Evolutionary conservation across 2,329 filamentous ascomycete genomes (phyloP).

Genomic region (Microsporum audouinii): DNA sequence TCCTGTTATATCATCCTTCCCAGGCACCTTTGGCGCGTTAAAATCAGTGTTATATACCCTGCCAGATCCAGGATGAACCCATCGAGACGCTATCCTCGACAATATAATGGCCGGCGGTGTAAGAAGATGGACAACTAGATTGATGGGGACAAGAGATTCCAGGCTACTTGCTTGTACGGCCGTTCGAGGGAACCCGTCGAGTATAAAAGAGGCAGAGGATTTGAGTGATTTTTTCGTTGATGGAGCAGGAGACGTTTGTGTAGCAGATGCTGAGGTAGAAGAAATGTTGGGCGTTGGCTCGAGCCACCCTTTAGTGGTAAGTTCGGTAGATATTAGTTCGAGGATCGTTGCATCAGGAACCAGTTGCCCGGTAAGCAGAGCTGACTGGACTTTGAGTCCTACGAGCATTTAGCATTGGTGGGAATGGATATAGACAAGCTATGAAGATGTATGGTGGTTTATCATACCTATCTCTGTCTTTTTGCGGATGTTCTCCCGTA

Average conservation of each 20-base stretch:
- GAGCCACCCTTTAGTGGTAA: constrained; percentile 77
- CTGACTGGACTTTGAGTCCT: constrained; percentile 84
- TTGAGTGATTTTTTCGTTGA: constrained; percentile 39
- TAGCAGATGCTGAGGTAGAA: constrained; percentile 36
- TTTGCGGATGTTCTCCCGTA: constrained; percentile 84
- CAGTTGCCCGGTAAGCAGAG: constrained; percentile 79
- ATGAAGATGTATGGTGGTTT: too few species aligned
- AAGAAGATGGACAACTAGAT: constrained; percentile 75
- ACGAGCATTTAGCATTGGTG: constrained; percentile 13
- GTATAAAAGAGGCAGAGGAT: constrained; percentile 76
- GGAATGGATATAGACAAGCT: background rate
- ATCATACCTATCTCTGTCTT: constrained; percentile 67
- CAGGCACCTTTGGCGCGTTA: constrained; percentile 68
- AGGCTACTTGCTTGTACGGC: constrained; percentile 66
- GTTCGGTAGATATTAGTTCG: constrained; percentile 80
- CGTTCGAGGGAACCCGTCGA: constrained; percentile 92
- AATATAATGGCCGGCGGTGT: constrained; percentile 81
- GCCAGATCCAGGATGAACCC: constrained; percentile 85
- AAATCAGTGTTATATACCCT: constrained; percentile 93
- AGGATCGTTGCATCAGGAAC: constrained; percentile 87
- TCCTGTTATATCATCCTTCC: constrained; percentile 81
- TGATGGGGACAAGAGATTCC: constrained; percentile 79
- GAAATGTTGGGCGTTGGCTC: constrained; percentile 34
- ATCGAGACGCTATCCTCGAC: constrained; percentile 78
- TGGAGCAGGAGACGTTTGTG: constrained; percentile 29